Evolutionary conservation across 345 rosid genomes (phyloP), one percentile per base, ranked within the genome.

Genomic region (Garcia nutans): DNA sequence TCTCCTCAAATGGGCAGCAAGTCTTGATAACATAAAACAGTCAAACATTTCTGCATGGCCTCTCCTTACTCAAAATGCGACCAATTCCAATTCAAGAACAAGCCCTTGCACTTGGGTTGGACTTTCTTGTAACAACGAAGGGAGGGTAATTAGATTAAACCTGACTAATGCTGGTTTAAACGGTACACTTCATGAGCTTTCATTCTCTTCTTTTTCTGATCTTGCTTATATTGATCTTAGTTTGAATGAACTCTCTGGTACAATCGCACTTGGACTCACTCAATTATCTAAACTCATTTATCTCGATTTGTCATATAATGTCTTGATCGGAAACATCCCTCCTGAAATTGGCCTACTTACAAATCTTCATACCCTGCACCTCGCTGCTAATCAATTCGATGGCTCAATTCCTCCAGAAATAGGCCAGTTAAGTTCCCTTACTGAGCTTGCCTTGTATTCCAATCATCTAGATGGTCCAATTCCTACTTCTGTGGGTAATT

Each of bases 1-100:
- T 10, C 86, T 80, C 26, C 47, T 80, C 8, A 83, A 33, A 45
- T 83, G 86, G 84, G 72, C 68, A 20, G 62, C 79, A 16, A 74
- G 61, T 44, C 81, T 82, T 23, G 8, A 49, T 5, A 68, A 28
- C 26, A 24, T 28, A n/a, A 67, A 68, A 69, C 50, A 45, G 3
- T 20, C 20, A 24, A 19, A 42, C 20, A 50, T 55, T 0, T 72
- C 74, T 12, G 76, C 78, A 0, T 79, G 82, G 85, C 52, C 49
- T 67, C 45, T 70, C 33, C n/a, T 26, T 15, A 13, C 6, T 26
- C 31, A 60, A 16, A 76, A 59, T 31, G 1, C 41, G 17, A 6
- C 74, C 19, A 71, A 69, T 41, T 42, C 70, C 1, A 67, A 45
- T 55, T 16, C 59, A 16, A 59, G 13, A 23, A 23, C 31, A 5